A percentile compares a stretch with the other conserved stretches of the same genome.
These are phyloP conservation scores for Ustilago tritici DNA, from an alignment of 1,284 basidiomycete genomes.

Conservation along the genomic window DNA sequence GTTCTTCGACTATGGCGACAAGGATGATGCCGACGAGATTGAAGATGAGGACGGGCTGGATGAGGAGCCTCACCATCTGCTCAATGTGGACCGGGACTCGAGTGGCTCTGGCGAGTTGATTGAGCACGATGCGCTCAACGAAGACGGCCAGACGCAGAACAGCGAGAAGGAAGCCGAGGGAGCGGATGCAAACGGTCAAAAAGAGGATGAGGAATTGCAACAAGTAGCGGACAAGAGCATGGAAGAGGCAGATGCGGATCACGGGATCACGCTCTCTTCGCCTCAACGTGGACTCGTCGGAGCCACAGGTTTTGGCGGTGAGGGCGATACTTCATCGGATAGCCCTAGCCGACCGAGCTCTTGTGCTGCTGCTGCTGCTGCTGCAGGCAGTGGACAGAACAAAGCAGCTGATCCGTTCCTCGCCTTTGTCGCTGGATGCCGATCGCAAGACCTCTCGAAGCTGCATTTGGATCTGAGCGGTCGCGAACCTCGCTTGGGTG, in stretches of 20 bases:
- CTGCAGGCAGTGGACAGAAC: not conserved
- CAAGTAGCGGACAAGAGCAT: conserved; percentile 39
- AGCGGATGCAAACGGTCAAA: not conserved
- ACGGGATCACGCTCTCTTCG: conserved; percentile 41
- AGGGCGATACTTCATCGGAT: conserved; percentile 11
- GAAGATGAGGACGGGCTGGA: conserved; percentile 34
- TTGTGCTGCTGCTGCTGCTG: not conserved
- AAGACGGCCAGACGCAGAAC: conserved; percentile 10
- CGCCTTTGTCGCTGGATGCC: conserved; percentile 53
- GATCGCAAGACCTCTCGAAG: conserved; percentile 38
- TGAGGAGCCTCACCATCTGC: conserved; percentile 52
- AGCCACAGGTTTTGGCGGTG: not conserved
- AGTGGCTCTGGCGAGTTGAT: conserved; percentile 45
- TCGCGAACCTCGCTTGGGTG: conserved; percentile 7
- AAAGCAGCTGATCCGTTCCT: conserved; percentile 54
- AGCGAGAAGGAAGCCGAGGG: conserved; percentile 11
- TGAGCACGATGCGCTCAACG: conserved; percentile 41
- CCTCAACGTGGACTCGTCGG: conserved; percentile 37
- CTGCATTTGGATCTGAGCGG: conserved; percentile 13
- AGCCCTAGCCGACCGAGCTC: conserved; percentile 30
- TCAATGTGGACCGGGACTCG: conserved; percentile 49
- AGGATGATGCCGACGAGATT: conserved; percentile 33
- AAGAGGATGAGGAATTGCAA: conserved; percentile 16
- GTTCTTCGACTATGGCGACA: conserved; percentile 50
- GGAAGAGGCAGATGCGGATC: conserved; percentile 18